Evolutionary conservation across 805 yeast species (phyloP), one percentile per base, ranked within the genome.

Genomic region (Saccharomyces mikatae): DNA sequence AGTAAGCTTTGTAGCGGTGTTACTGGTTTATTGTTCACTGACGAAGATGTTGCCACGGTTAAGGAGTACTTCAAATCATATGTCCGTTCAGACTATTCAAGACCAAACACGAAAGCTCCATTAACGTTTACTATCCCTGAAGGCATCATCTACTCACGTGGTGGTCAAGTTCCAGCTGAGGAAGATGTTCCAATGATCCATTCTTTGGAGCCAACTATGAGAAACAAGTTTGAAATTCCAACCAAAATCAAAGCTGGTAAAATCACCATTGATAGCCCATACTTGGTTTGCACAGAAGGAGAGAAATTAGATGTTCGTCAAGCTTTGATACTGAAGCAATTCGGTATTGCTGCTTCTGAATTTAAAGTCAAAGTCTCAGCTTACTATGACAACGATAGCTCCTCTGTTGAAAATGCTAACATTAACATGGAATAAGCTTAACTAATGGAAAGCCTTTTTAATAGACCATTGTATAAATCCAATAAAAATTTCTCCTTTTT

Each of bases 181-280:
- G 98, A 94, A 60, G 99, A 94, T 71, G 90, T 94, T 22, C 96
- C 97, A 62, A 84, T 94, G 87, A 86, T 95, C 11, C 99, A 94
- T 70, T 89, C 98, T 5, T 79, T 95, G 74, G 99, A 94, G 73
- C 89, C 90, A 65, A 89, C 96, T 46, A 72, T 94, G 66, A 86
- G 99, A 77, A 87, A 83, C 71, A 87, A 87, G 68, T 83, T 83
- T 61, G 91, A 92, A 68, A 81, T 94, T 62, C 98, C 99, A 62
- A 91, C 98, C 4, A 85, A 83, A 67, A 87, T 94, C 60, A 87
- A 86, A 67, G 79, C 84, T 52, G 99, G 99, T 70, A 92, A 92
- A 70, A 86, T 94, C 60, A 77, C 80, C 55, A 75, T 94, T 50
- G 82, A 81, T 22, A 82, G 82, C 61, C 94, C 94, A 46, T 89